A percentile compares a stretch with the other conserved stretches of the same genome.
Evolutionary conservation across 2,329 filamentous ascomycete genomes (phyloP).

Genomic region (Penicillium sp.): DNA sequence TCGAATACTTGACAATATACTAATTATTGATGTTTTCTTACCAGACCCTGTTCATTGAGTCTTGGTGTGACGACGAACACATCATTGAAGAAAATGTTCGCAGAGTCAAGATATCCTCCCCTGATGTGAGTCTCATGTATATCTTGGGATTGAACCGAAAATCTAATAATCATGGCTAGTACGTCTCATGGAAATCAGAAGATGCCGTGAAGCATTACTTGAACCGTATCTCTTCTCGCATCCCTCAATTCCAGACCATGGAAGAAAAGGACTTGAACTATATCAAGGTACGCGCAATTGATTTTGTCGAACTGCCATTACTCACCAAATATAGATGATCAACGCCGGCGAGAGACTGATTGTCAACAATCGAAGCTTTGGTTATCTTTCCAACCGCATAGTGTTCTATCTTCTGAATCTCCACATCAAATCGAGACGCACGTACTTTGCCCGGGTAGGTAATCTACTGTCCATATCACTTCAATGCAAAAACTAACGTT

Average conservation of each 20-base stretch:
- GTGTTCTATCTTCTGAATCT: slow-evolving; percentile 98
- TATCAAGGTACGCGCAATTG: slow-evolving; percentile 61
- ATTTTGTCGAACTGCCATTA: neutral
- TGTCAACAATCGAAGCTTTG: slow-evolving; percentile 96
- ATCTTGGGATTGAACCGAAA: neutral
- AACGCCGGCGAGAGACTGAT: slow-evolving; percentile 91
- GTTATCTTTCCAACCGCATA: slow-evolving; percentile 93
- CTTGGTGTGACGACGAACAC: slow-evolving; percentile 84
- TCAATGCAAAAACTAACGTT: slow-evolving; percentile 11
- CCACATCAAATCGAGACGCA: slow-evolving; percentile 92
- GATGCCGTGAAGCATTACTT: slow-evolving; percentile 92
- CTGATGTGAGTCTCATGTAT: slow-evolving; percentile 65
- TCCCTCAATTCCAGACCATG: slow-evolving; percentile 97
- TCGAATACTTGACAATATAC: neutral
- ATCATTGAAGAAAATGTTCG: slow-evolving; percentile 96
- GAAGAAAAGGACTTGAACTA: slow-evolving; percentile 90
- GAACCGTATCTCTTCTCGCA: slow-evolving; percentile 82
- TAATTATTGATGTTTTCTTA: neutral
- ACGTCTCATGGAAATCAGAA: slow-evolving; percentile 84
- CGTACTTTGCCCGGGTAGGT: slow-evolving; percentile 77
- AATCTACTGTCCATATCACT: neutral
- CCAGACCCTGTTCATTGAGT: slow-evolving; percentile 94
- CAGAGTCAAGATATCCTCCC: slow-evolving; percentile 95
- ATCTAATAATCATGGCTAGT: slow-evolving; percentile 50
- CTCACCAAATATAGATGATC: slow-evolving; percentile 65